Base-by-base conservation (phyloP, 192 early-diverging fungal species). In the Gaertneriomyces semiglobifer region DNA sequence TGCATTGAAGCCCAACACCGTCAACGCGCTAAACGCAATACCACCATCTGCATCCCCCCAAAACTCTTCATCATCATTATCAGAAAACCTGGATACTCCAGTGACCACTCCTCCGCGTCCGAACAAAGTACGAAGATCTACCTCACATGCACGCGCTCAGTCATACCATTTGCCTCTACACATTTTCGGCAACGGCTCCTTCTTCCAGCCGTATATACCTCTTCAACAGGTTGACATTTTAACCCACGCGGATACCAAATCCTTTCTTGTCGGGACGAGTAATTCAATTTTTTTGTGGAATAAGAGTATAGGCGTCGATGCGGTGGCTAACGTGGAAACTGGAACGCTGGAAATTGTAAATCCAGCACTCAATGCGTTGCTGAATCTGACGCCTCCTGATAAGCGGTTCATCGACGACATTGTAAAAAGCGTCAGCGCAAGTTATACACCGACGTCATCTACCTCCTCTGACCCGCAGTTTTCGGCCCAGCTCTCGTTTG, bases 161-260 rank as follows among this genome's bases (percentile, higher is more conserved):
- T 33, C 25, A 33, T 33, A 33, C 25, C 25, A 33, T 33, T 33
- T 33, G 25, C 25, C 25, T 33, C 25, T 33, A 2, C 25, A 33
- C 25, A 33, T 33, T 33, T 33, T 33, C 2, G 25, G 25, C 25
- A 33, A 33, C 25, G 25, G 25, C 25, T 83, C 79, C 0, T 90
- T 91, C 57, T 91, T 90, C 63, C 90, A 91, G 56, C 90, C 90
- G 10, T 92, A 92, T 66, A 78, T 92, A 56, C 90, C 90, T 11
- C 69, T 92, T 7, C 90, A 92, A 61, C 90, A 92, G 69, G 89
- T 92, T 48, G 88, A 92, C 55, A 87, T 92, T 18, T 55, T 92
- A 4, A 84, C 81, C 38, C 79, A 86, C 25, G 73, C 79, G 33
- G 69, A 75, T 33, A 92, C 90, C 3, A 76, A 78, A 52, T 82